A percentile compares a stretch with the other conserved stretches of the same genome.
Evolutionary conservation across 352 stramenopile species (phyloP).

Genomic region (Globisporangium cederbergense): DNA sequence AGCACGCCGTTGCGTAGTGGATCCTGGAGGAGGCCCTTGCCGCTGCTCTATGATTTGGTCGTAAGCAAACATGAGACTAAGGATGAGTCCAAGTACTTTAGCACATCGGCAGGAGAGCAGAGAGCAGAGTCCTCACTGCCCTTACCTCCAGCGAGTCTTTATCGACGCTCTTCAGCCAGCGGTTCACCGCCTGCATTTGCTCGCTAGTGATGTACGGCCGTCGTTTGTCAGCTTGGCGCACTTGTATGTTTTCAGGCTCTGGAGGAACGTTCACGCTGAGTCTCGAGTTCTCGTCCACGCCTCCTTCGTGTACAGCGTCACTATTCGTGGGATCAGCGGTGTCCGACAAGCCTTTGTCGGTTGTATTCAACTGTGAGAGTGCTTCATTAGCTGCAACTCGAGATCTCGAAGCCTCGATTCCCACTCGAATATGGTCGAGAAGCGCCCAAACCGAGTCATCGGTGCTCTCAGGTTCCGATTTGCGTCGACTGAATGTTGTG

Average conservation of each 20-base stretch:
- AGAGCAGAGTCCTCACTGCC: not conserved
- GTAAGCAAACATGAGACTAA: not conserved
- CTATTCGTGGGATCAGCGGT: not conserved
- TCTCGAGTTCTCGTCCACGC: constrained; percentile 11
- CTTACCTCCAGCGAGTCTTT: constrained; percentile 14
- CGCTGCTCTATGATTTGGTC: not conserved
- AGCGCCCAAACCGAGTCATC: not conserved
- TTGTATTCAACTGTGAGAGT: not conserved
- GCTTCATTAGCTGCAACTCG: not conserved
- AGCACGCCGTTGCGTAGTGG: constrained; percentile 16
- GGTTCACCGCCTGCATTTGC: constrained; percentile 24
- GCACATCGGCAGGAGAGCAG: not conserved
- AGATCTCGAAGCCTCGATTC: not conserved
- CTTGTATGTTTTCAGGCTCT: not conserved
- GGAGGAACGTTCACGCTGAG: not conserved
- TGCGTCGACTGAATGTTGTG: not conserved
- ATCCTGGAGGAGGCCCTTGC: constrained; percentile 17
- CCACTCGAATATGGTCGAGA: constrained; percentile 12
- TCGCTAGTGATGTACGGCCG: constrained; percentile 26
- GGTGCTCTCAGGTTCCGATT: not conserved
- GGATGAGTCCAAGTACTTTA: not conserved
- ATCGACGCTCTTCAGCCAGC: constrained; percentile 20
- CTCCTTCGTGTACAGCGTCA: not conserved
- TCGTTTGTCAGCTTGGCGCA: constrained; percentile 6
- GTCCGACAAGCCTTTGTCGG: not conserved